Conservation (phyloP, 192 early-diverging fungal genomes). For the Entophlyctis luteolus region DNA sequence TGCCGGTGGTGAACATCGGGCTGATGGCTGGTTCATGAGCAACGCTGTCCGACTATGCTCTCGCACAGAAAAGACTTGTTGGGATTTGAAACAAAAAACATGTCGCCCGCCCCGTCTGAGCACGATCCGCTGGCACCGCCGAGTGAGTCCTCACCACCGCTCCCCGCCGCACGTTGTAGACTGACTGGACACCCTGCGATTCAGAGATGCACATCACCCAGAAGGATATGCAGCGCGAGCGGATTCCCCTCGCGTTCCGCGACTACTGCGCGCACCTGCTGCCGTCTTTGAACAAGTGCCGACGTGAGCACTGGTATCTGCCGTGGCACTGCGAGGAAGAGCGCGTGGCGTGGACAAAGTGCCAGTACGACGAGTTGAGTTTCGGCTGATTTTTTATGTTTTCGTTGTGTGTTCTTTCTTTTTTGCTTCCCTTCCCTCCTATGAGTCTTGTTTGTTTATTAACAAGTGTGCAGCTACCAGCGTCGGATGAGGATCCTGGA, state of each 20-base stretch:
- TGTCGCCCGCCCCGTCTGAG: neutral
- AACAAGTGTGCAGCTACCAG: conserved; percentile 25
- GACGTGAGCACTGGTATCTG: conserved; percentile 75
- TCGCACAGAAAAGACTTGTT: too few species aligned
- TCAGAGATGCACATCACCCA: conserved; percentile 87
- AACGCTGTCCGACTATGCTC: too few species aligned
- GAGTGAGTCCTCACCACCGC: conserved; percentile 1
- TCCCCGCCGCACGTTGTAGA: neutral
- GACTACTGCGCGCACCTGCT: conserved; percentile 93
- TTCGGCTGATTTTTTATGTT: neutral
- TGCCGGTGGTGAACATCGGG: too few species aligned
- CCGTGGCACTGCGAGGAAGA: conserved; percentile 94
- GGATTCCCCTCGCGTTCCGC: conserved; percentile 80
- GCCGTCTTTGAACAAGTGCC: conserved; percentile 88
- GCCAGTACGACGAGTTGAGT: conserved; percentile 85
- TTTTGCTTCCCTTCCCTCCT: neutral
- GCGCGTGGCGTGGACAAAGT: conserved; percentile 84
- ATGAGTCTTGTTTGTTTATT: conserved; percentile 6
- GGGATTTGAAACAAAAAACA: too few species aligned
- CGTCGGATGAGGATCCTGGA: conserved; percentile 35
- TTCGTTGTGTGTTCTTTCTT: neutral
- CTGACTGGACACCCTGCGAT: neutral
- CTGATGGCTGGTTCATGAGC: too few species aligned
- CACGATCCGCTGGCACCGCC: conserved; percentile 1
- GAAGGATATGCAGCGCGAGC: conserved; percentile 77